Evolutionary conservation across 805 yeast species (phyloP).

Genomic region (Pichia gijzeniarum): DNA sequence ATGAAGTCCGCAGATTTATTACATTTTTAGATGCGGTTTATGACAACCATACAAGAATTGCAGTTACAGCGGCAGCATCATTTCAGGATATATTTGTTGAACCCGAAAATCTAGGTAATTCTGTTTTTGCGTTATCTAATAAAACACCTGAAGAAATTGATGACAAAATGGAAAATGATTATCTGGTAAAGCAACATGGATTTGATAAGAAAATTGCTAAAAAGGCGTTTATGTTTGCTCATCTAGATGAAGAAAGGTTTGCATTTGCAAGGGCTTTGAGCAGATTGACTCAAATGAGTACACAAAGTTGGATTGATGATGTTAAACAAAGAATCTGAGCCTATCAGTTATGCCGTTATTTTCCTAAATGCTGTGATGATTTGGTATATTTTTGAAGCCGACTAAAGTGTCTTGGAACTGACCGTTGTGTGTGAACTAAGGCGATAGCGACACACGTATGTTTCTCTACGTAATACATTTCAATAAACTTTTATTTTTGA

Average conservation of each 20-base stretch:
- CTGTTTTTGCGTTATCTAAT: constrained; percentile 35
- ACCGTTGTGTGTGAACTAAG: too few species aligned
- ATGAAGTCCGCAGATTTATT: constrained; percentile 83
- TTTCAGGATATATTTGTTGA: constrained; percentile 83
- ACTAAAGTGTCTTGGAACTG: too few species aligned
- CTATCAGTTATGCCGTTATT: neutral
- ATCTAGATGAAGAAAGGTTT: constrained; percentile 86
- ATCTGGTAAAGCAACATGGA: constrained; percentile 67
- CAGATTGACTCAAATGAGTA: constrained; percentile 88
- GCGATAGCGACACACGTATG: too few species aligned
- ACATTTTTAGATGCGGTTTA: constrained; percentile 94
- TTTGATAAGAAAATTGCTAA: constrained; percentile 66
- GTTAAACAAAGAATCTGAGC: constrained; percentile 11
- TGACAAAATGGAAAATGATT: constrained; percentile 41
- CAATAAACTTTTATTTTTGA: too few species aligned
- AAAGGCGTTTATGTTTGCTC: constrained; percentile 68
- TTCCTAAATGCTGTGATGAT: neutral
- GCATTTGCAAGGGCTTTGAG: constrained; percentile 95
- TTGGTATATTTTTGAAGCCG: too few species aligned
- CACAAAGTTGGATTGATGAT: constrained; percentile 79
- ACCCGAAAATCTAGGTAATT: constrained; percentile 52
- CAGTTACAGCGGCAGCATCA: constrained; percentile 83
- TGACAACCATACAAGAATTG: constrained; percentile 81
- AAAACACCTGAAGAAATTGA: constrained; percentile 23
- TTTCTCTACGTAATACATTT: too few species aligned